These are phyloP conservation scores for Tylopilus plumbeoviolaceoides DNA, from an alignment of 768 basidiomycete species.

Conservation along the genomic window DNA sequence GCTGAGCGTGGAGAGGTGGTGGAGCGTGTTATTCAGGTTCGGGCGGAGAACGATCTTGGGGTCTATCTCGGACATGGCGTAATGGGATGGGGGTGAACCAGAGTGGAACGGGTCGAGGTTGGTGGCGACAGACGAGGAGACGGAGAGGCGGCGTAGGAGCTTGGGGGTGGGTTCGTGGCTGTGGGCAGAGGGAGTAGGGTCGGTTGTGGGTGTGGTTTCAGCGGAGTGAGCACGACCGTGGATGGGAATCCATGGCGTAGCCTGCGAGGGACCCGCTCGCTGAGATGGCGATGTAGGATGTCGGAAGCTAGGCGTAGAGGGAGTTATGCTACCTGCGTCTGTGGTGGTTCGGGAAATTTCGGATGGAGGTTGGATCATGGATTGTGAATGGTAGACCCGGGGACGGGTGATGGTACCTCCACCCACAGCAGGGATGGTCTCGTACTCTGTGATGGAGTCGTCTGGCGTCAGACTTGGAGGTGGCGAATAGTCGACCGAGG, in stretches of 20 bases:
- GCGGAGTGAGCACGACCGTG: conserved; percentile 42
- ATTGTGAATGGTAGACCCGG: conserved; percentile 81
- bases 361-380: conserved; percentile 53
- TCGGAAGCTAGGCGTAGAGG: conserved; percentile 2
- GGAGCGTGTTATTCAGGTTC: conserved; percentile 67
- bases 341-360: conserved; percentile 14
- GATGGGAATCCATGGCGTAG: conserved; percentile 24
- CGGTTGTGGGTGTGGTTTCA: conserved; percentile 43
- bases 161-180: conserved; percentile 18
- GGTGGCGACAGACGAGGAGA: conserved; percentile 24
- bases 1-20: conserved; percentile 81
- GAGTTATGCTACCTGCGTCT: conserved; percentile 55
- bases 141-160: conserved; percentile 32
- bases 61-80: conserved; percentile 35
- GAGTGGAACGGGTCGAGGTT: conserved; percentile 33
- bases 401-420: conserved; percentile 86
- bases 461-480: conserved; percentile 41
- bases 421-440: conserved; percentile 88
- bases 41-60: conserved; percentile 65
- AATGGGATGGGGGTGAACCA: conserved; percentile 33
- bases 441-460: conserved; percentile 61
- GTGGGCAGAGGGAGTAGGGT: conserved; percentile 19
- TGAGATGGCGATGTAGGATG: conserved; percentile 5
- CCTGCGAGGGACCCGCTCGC: conserved; percentile 30
- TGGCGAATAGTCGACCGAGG: conserved; percentile 43